Percentiles rank a stretch among this genome's conserved stretches.
phyloP scores from a whole-genome alignment of 768 basidiomycete genomes.

The Tubosaeta brunneosetosa region DNA sequence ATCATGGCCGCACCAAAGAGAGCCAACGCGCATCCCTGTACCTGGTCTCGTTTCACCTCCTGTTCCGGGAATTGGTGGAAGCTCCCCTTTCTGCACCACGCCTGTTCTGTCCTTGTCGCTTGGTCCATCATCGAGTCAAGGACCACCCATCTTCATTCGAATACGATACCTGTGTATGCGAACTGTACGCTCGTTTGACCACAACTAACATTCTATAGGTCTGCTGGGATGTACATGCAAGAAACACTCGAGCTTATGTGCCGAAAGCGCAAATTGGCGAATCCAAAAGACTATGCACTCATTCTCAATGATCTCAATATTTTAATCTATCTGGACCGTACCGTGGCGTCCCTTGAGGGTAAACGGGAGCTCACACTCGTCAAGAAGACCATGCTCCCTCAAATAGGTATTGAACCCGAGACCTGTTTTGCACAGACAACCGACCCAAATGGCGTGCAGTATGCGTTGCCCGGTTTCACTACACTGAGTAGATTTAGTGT shows the following conservation, averaged over 20 bases:
- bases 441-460: constrained; percentile 81
- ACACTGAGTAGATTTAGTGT: constrained; percentile 46
- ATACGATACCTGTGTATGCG: constrained; percentile 85
- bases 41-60: constrained; percentile 37
- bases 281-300: constrained; percentile 80
- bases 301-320: constrained; percentile 59
- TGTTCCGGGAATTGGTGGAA: constrained; percentile 37
- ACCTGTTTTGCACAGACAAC: constrained; percentile 68
- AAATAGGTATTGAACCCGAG: constrained; percentile 64
- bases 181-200: background rate
- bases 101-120: constrained; percentile 60
- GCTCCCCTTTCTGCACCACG: constrained; percentile 46
- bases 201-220: constrained; percentile 36
- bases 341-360: constrained; percentile 89
- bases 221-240: constrained; percentile 95
- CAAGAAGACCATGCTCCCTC: constrained; percentile 69
- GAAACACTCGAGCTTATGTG: constrained; percentile 88
- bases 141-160: constrained; percentile 79
- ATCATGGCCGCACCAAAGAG: constrained; percentile 60
- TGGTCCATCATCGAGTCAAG: constrained; percentile 66
- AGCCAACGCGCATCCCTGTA: constrained; percentile 40
- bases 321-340: constrained; percentile 86
- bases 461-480: background rate
- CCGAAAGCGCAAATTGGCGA: constrained; percentile 57
- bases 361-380: constrained; percentile 79